Conservation (phyloP, 345 rosid genomes). For the Murraya koenigii region DNA sequence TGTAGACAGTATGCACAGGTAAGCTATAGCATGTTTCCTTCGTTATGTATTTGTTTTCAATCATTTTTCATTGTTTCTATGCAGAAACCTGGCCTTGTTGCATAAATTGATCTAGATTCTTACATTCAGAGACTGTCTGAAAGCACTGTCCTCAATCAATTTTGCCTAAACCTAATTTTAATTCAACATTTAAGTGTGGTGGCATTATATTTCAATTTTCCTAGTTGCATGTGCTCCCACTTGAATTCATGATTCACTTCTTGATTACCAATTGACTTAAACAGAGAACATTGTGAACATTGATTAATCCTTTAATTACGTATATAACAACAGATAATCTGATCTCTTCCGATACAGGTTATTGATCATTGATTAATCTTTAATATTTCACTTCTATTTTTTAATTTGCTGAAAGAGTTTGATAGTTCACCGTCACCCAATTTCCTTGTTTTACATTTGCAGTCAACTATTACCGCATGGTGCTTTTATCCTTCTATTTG, state of each 20-base stretch:
- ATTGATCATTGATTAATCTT: background rate
- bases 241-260: background rate
- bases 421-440: constrained; percentile 3
- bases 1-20: constrained; percentile 73
- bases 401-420: constrained; percentile 1
- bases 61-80: constrained; percentile 1
- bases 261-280: background rate
- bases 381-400: background rate
- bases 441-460: constrained; percentile 36
- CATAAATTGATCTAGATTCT: background rate
- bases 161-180: background rate
- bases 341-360: background rate
- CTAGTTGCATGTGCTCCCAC: background rate
- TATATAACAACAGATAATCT: background rate
- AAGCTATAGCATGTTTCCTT: background rate
- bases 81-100: background rate
- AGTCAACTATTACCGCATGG: constrained; percentile 84
- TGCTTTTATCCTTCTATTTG: constrained; percentile 58
- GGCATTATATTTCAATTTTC: background rate
- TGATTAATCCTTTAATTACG: background rate
- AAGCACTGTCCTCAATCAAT: background rate
- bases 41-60: background rate
- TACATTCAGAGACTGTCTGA: background rate
- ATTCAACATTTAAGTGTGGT: background rate
- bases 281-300: background rate